Evolutionary conservation across 306 rosid species (phyloP).

Genomic region (Prunus padus): DNA sequence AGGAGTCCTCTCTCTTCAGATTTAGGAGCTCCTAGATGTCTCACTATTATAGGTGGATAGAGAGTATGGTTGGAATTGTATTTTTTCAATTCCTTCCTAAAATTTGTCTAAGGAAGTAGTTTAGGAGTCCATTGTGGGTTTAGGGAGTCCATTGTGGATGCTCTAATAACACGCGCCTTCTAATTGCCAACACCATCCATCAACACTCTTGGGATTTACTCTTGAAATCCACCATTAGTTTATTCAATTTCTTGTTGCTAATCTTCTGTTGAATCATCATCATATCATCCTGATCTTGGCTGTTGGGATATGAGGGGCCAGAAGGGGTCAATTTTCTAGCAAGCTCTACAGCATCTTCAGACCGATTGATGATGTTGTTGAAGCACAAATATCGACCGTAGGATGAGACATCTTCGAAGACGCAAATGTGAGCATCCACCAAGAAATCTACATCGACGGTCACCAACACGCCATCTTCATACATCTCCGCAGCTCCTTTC

Average conservation of each 20-base stretch:
- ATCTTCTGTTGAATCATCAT: slow-evolving; percentile 59
- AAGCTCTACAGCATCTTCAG: slow-evolving; percentile 62
- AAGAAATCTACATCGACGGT: slow-evolving; percentile 64
- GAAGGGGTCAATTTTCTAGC: slow-evolving; percentile 57
- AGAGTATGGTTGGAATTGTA: too few relatives aligned
- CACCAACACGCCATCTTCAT: slow-evolving; percentile 75
- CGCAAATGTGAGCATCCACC: slow-evolving; percentile 65
- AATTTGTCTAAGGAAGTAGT: too few relatives aligned
- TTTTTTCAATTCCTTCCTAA: too few relatives aligned
- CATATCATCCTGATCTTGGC: slow-evolving; percentile 44
- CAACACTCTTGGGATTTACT: slow-evolving; percentile 27
- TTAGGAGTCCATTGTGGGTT: too few relatives aligned
- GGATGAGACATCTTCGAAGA: slow-evolving; percentile 71
- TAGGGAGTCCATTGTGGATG: too few relatives aligned
- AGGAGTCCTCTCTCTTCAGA: too few relatives aligned
- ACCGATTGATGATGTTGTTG: slow-evolving; percentile 53
- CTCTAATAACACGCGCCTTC: neutral
- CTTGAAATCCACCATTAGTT: slow-evolving; percentile 64
- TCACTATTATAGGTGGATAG: too few relatives aligned
- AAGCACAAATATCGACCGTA: slow-evolving; percentile 91
- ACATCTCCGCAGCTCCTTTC: slow-evolving; percentile 97
- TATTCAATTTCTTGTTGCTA: slow-evolving; percentile 82
- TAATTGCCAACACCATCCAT: neutral
- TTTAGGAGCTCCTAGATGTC: too few relatives aligned
- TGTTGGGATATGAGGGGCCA: slow-evolving; percentile 39